phyloP scores from a whole-genome alignment of 805 yeast genomes.

The Hanseniaspora meyeri region DNA sequence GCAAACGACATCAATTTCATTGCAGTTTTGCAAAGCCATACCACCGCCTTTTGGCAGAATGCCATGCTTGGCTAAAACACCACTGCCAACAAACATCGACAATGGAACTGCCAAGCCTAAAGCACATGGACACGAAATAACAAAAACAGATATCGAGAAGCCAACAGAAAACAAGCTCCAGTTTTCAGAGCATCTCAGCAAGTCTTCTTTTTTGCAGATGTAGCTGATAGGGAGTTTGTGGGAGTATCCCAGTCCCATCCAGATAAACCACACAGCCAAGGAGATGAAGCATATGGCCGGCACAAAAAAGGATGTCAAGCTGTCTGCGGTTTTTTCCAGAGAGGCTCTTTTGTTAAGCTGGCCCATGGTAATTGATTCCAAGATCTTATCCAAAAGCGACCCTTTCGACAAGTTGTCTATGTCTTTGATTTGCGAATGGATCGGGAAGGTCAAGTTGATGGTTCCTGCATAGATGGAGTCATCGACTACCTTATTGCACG shows the following conservation, averaged over 20 bases:
- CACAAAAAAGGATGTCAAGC: slow-evolving; percentile 57
- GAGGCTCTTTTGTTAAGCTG: slow-evolving; percentile 56
- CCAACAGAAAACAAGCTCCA: slow-evolving; percentile 70
- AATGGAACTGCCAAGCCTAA: slow-evolving; percentile 79
- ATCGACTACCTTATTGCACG: slow-evolving; percentile 45
- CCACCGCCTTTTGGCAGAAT: slow-evolving; percentile 73
- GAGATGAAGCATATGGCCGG: slow-evolving; percentile 55
- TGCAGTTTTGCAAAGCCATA: slow-evolving; percentile 67
- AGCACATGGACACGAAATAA: slow-evolving; percentile 79
- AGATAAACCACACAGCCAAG: slow-evolving; percentile 51
- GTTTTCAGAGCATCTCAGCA: slow-evolving; percentile 36
- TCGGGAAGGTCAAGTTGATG: slow-evolving; percentile 33
- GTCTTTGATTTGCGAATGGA: slow-evolving; percentile 3
- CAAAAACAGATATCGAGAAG: slow-evolving; percentile 68
- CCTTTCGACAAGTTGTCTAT: slow-evolving; percentile 25
- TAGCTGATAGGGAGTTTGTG: slow-evolving; percentile 44
- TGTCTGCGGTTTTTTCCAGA: slow-evolving; percentile 57
- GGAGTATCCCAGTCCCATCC: slow-evolving; percentile 48
- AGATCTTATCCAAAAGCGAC: slow-evolving; percentile 58
- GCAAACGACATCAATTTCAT: slow-evolving; percentile 49
- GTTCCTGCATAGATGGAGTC: slow-evolving; percentile 67
- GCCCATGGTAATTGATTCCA: slow-evolving; percentile 58
- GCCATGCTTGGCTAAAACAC: slow-evolving; percentile 66
- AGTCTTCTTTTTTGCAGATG: slow-evolving; percentile 39
- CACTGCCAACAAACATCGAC: slow-evolving; percentile 67